These are phyloP conservation scores for Neurospora sp. DNA, from an alignment of 495 filamentous ascomycete species.

Conservation along the genomic window DNA sequence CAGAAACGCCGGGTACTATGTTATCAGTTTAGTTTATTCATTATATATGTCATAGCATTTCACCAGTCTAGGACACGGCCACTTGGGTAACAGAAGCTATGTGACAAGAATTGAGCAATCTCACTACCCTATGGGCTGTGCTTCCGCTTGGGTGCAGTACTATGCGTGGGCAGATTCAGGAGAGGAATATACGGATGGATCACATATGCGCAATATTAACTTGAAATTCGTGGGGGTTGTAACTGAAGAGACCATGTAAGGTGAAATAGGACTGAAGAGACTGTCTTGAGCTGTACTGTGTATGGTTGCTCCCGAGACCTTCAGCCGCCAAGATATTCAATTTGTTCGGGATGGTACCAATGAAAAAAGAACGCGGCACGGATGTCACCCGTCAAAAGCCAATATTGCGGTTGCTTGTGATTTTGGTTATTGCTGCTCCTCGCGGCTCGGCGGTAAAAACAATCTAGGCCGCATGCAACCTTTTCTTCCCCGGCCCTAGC, in stretches of 20 bases:
- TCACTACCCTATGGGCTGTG: neutral
- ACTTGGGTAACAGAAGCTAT: neutral
- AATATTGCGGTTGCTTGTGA: constrained; percentile 1
- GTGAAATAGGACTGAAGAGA: neutral
- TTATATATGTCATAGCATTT: neutral
- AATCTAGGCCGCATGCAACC: constrained; percentile 14
- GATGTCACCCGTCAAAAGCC: neutral
- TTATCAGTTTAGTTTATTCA: neutral
- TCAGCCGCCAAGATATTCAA: neutral
- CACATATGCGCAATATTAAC: neutral
- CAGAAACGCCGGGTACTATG: neutral
- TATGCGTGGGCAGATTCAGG: neutral
- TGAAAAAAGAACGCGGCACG: neutral
- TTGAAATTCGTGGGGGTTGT: neutral
- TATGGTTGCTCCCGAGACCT: neutral
- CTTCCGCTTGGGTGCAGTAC: neutral
- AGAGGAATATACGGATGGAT: neutral
- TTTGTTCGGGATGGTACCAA: neutral
- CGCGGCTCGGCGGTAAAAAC: constrained; percentile 13
- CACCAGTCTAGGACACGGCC: neutral
- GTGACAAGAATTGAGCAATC: neutral
- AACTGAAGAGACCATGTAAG: neutral
- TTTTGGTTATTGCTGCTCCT: neutral
- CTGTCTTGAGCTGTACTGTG: neutral
- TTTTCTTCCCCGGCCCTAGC: constrained; percentile 17